Base-by-base conservation (phyloP, 129 eudicot genomes). In the Saposhnikovia divaricata region DNA sequence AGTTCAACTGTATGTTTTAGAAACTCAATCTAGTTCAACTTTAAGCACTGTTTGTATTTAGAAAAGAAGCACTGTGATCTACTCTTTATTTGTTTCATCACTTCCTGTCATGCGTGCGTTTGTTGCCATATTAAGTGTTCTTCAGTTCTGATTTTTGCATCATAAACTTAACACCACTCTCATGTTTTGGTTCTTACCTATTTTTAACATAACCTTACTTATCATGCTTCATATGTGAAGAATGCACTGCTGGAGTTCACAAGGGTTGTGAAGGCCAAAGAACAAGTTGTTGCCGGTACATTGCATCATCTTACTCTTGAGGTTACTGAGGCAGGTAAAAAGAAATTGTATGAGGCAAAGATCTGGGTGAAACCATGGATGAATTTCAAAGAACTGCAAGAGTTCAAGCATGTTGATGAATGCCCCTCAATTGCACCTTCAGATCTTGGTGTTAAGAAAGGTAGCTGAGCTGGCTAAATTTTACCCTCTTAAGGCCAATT, bases 321-420 rank as follows among this genome's bases (percentile, higher is more conserved):
- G 83, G 89, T 84, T 72, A 78, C 27, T 0, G 91, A 92, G 72
- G 93, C 91, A 2, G 95, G 89, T 27, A 84, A 80, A 63, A 92
- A 82, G 73, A 88, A 92, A 75, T 80, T 84, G 48, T 92, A 92
- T 76, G 96, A 90, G 77, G 96, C 96, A 47, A 85, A 90, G 73
- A 78, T 92, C 71, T 92, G 96, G 97, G 96, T 87, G n/a, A 90
- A 92, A 79, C 91, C 93, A 77, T 92, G 97, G 96, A 76, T 85
- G 89, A 74, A 87, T 83, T 92, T 90, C 61, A 87, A 87, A 82
- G 87, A 92, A 77, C 70, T 92, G 75, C 91, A 87, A 81, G 96
- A 87, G 53, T 88, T 92, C 84, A 88, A 84, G 81, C 91, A 68
- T 80, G 81, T 78, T 76, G 80, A 68, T 16, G 47, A 80, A 3